A percentile compares a stretch with the other conserved stretches of the same genome.
phyloP scores from a whole-genome alignment of 2,329 filamentous ascomycete species.

The Lecanoromycetidae sp. region DNA sequence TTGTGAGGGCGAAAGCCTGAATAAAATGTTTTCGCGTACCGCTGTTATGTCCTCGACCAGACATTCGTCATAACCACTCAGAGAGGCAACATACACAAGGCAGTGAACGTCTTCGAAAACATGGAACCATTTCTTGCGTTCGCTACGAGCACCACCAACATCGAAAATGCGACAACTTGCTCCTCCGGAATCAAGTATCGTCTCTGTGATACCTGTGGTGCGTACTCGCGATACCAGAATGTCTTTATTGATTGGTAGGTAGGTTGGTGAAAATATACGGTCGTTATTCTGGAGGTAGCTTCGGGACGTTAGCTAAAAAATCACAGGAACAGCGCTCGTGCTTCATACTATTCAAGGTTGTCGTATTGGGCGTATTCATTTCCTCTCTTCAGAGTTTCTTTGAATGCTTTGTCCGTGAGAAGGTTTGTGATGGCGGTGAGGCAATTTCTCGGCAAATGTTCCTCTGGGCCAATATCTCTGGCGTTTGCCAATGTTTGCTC shows the following conservation, averaged over 20 bases:
- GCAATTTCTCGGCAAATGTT: too few relatives aligned
- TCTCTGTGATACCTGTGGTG: constrained; percentile 92
- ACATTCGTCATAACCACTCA: constrained; percentile 93
- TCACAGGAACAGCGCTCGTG: background rate
- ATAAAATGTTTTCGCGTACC: constrained; percentile 42
- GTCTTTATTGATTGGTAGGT: constrained; percentile 89
- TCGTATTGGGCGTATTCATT: constrained; percentile 93
- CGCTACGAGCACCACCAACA: constrained; percentile 78
- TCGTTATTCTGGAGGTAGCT: constrained; percentile 77
- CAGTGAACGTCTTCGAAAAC: constrained; percentile 90
- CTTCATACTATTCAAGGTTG: constrained; percentile 79
- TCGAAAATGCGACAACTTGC: constrained; percentile 96
- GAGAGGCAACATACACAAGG: constrained; percentile 81
- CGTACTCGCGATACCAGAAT: constrained; percentile 78
- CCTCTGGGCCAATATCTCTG: too few relatives aligned
- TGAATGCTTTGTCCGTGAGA: too few relatives aligned
- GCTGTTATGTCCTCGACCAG: constrained; percentile 91
- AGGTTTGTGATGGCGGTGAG: too few relatives aligned
- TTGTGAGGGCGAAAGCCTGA: background rate
- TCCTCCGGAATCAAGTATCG: constrained; percentile 77
- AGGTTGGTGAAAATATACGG: constrained; percentile 61
- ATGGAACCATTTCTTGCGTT: constrained; percentile 94
- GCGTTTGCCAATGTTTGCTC: constrained; percentile 62
- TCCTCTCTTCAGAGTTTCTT: too few relatives aligned
- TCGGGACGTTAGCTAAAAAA: constrained; percentile 10